Base-by-base conservation (phyloP, 1,139 yeast species). In the Zygosaccharomyces sapae region DNA sequence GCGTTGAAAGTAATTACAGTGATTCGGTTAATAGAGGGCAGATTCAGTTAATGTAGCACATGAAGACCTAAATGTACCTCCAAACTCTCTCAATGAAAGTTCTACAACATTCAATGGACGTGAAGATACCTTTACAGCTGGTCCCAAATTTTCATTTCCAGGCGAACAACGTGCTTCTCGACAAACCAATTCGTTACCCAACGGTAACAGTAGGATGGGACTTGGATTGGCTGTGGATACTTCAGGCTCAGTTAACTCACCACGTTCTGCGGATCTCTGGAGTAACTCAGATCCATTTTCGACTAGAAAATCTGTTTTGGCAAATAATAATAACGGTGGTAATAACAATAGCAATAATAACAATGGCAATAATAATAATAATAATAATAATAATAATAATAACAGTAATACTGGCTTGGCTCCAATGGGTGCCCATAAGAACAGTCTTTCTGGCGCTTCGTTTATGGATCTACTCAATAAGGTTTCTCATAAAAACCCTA, bases 381-480 rank as follows among this genome's bases (percentile, higher is more conserved):
- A n/a, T n/a, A n/a, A n/a, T n/a, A n/a, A n/a, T n/a, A n/a, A n/a
- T n/a, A n/a, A n/a, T 8, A 36, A 22, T 6, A 7, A 4, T 22
- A 6, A 10, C 9, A 33, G 29, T 9, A 31, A 31, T 5, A 12
- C 34, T 1, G 38, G 41, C 2, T 29, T 38, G 24, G 22, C 24
- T 16, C 41, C 41, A 13, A 16, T 5, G 8, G 34, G 34, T 16
- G 34, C 25, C 3, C 68, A 63, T 47, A 55, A 49, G 41, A 63
- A 59, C 40, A 51, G 58, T 2, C 52, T 50, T 19, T 62, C 67
- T 6, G 66, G 66, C 19, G 58, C 67, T 2, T 62, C 67, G 0
- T 62, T 63, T 44, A 62, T 62, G 29, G 69, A 65, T 29, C 45
- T 66, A 18, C 63, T 60, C 45, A 61, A 61, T 44, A 57, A 68